phyloP scores from a whole-genome alignment of 2,329 filamentous ascomycete species.

The Sporothrix pseudoabietina region DNA sequence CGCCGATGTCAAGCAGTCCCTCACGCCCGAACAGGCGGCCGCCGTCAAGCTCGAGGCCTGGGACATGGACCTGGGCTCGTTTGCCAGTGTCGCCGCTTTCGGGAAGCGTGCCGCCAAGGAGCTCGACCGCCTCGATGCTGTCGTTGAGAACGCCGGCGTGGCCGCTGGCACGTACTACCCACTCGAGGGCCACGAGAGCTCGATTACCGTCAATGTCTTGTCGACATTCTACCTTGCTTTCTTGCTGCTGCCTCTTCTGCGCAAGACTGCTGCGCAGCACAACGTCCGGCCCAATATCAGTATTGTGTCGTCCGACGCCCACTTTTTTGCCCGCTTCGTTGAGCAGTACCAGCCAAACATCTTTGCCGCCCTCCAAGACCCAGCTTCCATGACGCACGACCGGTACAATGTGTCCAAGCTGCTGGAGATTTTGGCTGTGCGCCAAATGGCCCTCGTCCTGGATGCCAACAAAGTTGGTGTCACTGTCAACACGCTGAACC shows the following conservation, averaged over 20 bases:
- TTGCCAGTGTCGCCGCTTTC: constrained; percentile 52
- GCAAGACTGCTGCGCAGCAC: constrained; percentile 41
- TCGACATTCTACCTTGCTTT: constrained; percentile 50
- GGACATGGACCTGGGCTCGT: constrained; percentile 52
- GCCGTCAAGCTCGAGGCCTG: constrained; percentile 50
- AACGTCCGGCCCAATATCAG: constrained; percentile 44
- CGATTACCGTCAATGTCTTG: constrained; percentile 52
- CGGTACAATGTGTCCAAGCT: constrained; percentile 45
- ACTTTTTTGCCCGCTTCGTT: constrained; percentile 42
- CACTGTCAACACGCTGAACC: constrained; percentile 46
- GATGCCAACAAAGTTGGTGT: constrained; percentile 41
- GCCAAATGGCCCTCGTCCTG: constrained; percentile 43
- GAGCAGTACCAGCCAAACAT: constrained; percentile 40
- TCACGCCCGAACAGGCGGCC: constrained; percentile 29
- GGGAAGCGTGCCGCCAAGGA: constrained; percentile 35
- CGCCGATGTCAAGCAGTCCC: constrained; percentile 41
- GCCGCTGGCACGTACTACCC: constrained; percentile 30
- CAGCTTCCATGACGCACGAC: constrained; percentile 38
- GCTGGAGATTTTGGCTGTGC: constrained; percentile 40
- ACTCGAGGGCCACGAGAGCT: constrained; percentile 46
- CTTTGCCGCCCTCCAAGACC: constrained; percentile 42
- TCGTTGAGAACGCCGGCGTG: constrained; percentile 49
- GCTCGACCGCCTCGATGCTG: constrained; percentile 47
- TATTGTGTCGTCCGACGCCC: constrained; percentile 47
- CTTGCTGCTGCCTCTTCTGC: constrained; percentile 48